Evolutionary conservation across 106 monocot genomes (phyloP).

Genomic region (Dendrobium huoshanense): DNA sequence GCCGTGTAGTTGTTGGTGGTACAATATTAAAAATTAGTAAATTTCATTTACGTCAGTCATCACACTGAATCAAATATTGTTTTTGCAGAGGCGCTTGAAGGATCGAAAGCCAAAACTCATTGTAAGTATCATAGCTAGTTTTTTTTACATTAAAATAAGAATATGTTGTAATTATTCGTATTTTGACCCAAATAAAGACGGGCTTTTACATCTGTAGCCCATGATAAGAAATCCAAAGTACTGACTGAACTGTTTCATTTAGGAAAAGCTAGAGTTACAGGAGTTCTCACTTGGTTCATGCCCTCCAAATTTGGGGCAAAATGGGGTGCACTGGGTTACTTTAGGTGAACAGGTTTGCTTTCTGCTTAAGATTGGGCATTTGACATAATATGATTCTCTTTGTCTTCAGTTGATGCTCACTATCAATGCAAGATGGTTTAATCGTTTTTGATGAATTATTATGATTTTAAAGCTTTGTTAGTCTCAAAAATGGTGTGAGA

Average conservation of each 20-base stretch:
- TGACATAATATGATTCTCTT: background rate
- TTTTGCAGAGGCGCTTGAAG: slow-evolving; percentile 77
- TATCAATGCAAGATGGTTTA: background rate
- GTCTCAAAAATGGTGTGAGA: background rate
- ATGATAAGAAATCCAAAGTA: background rate
- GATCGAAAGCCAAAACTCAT: slow-evolving; percentile 63
- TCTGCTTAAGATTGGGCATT: slow-evolving; percentile 3
- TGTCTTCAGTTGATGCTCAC: background rate
- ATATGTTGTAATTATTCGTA: too few species aligned
- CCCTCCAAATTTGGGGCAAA: slow-evolving; percentile 67
- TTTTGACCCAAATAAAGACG: too few species aligned
- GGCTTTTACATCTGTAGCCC: background rate
- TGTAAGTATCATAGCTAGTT: slow-evolving; percentile 41
- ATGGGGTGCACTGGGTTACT: slow-evolving; percentile 78
- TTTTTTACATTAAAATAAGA: background rate
- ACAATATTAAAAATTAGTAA: background rate
- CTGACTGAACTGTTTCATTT: slow-evolving; percentile 2
- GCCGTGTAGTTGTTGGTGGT: background rate
- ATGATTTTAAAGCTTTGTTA: background rate
- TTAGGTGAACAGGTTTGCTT: slow-evolving; percentile 80
- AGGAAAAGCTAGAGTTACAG: slow-evolving; percentile 86
- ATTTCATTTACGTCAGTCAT: background rate
- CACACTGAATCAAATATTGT: background rate
- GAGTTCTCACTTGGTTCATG: slow-evolving; percentile 91
- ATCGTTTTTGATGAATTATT: background rate